phyloP scores from a whole-genome alignment of 805 yeast species.

The Kodamaea hsintzibuensis region DNA sequence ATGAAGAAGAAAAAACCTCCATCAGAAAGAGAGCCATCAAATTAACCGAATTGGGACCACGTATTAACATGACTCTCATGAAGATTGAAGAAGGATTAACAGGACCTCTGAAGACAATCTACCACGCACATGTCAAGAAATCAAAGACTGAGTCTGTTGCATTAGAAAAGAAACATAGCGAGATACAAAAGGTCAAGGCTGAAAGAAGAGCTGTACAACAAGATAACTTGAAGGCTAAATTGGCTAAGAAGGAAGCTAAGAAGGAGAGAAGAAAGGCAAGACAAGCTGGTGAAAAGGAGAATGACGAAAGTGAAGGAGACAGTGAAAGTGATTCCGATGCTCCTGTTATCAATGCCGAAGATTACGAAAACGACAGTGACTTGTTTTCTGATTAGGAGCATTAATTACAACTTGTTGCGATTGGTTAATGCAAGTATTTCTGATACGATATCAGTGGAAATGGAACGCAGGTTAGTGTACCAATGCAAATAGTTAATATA shows the following conservation, averaged over 20 bases:
- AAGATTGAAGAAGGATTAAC: conserved; percentile 89
- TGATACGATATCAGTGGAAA: not conserved
- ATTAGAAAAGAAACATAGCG: conserved; percentile 68
- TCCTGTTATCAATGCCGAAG: conserved; percentile 40
- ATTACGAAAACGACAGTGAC: conserved; percentile 54
- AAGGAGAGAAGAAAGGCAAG: conserved; percentile 65
- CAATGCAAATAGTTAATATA: not conserved
- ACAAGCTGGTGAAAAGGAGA: conserved; percentile 28
- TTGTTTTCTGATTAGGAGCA: conserved; percentile 35
- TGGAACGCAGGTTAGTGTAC: not conserved
- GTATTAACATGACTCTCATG: conserved; percentile 69
- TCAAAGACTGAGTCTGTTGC: conserved; percentile 56
- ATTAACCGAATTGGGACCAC: conserved; percentile 90
- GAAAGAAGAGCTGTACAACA: conserved; percentile 76
- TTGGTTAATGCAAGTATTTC: not conserved
- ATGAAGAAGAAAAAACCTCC: conserved; percentile 15
- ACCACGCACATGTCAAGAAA: conserved; percentile 73
- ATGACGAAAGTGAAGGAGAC: conserved; percentile 25
- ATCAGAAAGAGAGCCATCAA: conserved; percentile 80
- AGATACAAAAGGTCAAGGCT: conserved; percentile 60
- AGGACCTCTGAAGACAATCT: conserved; percentile 84
- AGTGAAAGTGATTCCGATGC: conserved; percentile 30
- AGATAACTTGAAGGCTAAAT: conserved; percentile 73
- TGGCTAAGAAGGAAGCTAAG: conserved; percentile 70
- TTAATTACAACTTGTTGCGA: not conserved